These are phyloP conservation scores for Lactifluus echinatus DNA, from an alignment of 768 basidiomycete genomes.

Conservation along the genomic window DNA sequence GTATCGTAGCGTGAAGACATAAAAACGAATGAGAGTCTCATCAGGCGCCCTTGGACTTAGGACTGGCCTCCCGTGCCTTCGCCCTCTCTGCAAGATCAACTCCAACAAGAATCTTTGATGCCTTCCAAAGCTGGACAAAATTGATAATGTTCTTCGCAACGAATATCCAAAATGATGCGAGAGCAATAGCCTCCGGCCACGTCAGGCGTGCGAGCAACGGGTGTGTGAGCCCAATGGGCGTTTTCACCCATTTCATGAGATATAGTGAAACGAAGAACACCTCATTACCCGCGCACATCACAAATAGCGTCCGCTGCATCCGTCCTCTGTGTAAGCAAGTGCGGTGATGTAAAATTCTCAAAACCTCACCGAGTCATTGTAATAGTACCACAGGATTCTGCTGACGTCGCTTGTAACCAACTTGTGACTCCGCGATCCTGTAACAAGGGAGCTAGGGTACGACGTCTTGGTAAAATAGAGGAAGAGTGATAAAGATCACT, in stretches of 20 bases:
- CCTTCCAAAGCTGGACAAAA: slow-evolving; percentile 96
- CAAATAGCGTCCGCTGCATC: slow-evolving; percentile 73
- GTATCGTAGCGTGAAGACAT: slow-evolving; percentile 5
- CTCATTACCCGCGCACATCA: slow-evolving; percentile 93
- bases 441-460: slow-evolving; percentile 75
- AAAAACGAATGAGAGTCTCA: slow-evolving; percentile 2
- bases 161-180: slow-evolving; percentile 57
- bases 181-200: slow-evolving; percentile 69
- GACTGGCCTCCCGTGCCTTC: slow-evolving; percentile 42
- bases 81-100: slow-evolving; percentile 85
- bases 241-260: slow-evolving; percentile 76
- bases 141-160: slow-evolving; percentile 87
- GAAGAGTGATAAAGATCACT: slow-evolving; percentile 15
- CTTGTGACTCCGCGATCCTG: slow-evolving; percentile 91
- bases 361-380: slow-evolving; percentile 75
- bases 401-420: slow-evolving; percentile 87
- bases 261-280: slow-evolving; percentile 93
- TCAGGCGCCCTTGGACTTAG: slow-evolving; percentile 15
- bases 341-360: not conserved
- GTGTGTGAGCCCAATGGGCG: slow-evolving; percentile 42
- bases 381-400: slow-evolving; percentile 85
- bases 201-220: slow-evolving; percentile 40
- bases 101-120: slow-evolving; percentile 88
- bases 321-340: not conserved
- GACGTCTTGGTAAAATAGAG: slow-evolving; percentile 3